phyloP scores from a whole-genome alignment of 2,329 filamentous ascomycete genomes.

The Calycina herbarum region DNA sequence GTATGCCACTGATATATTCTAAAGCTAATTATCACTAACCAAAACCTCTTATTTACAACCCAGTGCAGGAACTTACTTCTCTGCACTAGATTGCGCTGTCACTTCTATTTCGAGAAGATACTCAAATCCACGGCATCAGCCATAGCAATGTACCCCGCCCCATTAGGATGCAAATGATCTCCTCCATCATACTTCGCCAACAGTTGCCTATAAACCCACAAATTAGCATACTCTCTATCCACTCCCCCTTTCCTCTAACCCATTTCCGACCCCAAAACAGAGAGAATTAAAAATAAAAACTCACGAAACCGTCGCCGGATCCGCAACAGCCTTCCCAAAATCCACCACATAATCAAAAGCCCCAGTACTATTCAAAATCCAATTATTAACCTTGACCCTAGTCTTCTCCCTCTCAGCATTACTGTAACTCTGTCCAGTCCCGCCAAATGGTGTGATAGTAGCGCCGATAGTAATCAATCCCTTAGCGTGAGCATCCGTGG shows the following conservation, averaged over 20 bases:
- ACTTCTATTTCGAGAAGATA: constrained; percentile 45
- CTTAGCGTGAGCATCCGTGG: constrained; percentile 51
- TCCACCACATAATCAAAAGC: constrained; percentile 62
- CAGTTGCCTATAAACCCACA: constrained; percentile 42
- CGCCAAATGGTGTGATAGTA: constrained; percentile 65
- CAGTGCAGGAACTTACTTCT: no score
- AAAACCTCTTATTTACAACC: no score
- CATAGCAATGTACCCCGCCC: constrained; percentile 58
- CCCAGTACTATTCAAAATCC: constrained; percentile 54
- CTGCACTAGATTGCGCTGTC: no score
- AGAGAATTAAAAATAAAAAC: neutral
- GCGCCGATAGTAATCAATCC: constrained; percentile 60
- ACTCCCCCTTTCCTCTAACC: no score
- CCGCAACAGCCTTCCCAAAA: constrained; percentile 58
- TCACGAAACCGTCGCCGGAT: constrained; percentile 45
- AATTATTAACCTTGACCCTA: constrained; percentile 58
- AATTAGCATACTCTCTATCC: neutral
- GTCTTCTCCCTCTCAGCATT: constrained; percentile 55
- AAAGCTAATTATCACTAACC: no score
- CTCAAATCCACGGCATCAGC: constrained; percentile 58
- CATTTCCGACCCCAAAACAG: neutral
- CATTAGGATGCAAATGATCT: constrained; percentile 65
- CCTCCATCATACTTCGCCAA: constrained; percentile 55
- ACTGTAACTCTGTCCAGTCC: constrained; percentile 49
- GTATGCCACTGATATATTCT: no score